Base-by-base conservation (phyloP, 2,329 filamentous ascomycete genomes). In the Claviceps sp. region DNA sequence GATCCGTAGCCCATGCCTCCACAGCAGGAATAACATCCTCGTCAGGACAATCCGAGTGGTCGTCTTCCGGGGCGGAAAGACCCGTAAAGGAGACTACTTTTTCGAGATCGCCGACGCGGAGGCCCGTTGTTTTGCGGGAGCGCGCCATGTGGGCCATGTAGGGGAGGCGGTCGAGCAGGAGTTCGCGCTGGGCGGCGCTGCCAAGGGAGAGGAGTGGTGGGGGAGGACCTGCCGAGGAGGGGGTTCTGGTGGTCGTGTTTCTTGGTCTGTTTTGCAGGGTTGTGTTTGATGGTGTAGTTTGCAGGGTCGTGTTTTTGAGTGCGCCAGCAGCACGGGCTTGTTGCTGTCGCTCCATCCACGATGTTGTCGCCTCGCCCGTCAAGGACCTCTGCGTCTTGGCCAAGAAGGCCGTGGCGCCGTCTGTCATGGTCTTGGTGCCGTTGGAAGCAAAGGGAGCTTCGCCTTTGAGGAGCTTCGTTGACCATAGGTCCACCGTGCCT, bases 101-200 rank as follows among this genome's bases (percentile, higher is more conserved):
- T 52, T 85, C 81, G 8, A 90, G 73, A 19, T 84, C 80, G 49
- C 71, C 73, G 2, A 77, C 67, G n/a, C 70, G 67, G 54, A 70
- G 61, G 60, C 19, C 2, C 3, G 65, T 55, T 58, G 67, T 64
- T 57, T 68, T 70, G 56, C 68, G 62, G 37, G 68, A 62, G 16
- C 74, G 70, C 2, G 70, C 66, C 61, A 96, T 87, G 49, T 80
- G 76, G 1, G 83, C 75, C 73, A 93, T 81, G 65, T 95, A 97
- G 0, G 93, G 93, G 0, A 98, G 75, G 8, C 89, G 82, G 57
- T 97, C 88, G 24, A 96, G 77, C 0, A 96, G 68, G 71, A 93
- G 76, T 65, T 91, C 87, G 43, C 76, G 76, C 39, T 82, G 82
- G 4, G 84, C 81, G 3, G 83, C 80, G 56, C 73, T 82, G 44